Percentiles rank a stretch among this genome's conserved stretches.
These are phyloP conservation scores for Apiospora kogelbergensis DNA, from an alignment of 2,329 filamentous ascomycete species.

Conservation along the genomic window DNA sequence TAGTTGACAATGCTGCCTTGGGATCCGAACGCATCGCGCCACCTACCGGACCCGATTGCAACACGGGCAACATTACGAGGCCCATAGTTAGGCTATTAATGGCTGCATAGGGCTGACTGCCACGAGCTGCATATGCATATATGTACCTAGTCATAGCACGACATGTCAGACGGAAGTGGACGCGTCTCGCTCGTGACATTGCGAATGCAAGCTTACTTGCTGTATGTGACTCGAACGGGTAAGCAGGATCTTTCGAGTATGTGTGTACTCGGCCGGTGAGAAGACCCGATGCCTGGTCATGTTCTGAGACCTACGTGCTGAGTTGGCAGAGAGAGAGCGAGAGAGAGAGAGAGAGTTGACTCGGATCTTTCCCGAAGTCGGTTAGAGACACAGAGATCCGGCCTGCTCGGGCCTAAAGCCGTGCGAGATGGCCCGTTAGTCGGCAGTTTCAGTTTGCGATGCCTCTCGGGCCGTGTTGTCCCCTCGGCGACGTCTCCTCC, in stretches of 20 bases:
- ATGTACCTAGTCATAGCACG: background rate
- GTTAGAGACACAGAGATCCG: background rate
- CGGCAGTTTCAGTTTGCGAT: background rate
- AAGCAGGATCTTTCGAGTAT: background rate
- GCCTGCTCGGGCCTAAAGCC: background rate
- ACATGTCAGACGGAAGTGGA: background rate
- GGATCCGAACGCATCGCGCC: background rate
- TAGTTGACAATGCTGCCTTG: conserved; percentile 1
- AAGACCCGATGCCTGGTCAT: no score
- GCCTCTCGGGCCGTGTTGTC: background rate
- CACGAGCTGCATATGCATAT: background rate
- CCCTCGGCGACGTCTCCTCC: background rate
- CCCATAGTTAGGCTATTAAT: background rate
- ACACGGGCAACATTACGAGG: background rate
- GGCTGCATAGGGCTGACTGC: conserved; percentile 4
- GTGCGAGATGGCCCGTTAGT: background rate
- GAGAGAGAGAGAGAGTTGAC: no score
- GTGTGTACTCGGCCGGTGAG: no score
- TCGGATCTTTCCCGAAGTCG: background rate
- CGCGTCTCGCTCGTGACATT: background rate
- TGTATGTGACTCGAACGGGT: background rate
- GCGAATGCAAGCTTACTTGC: background rate
- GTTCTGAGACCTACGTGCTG: no score
- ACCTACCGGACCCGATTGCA: background rate
- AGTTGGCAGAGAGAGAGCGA: no score